These are phyloP conservation scores for Apiospora phragmitis DNA, from an alignment of 2,329 filamentous ascomycete genomes.

Conservation along the genomic window DNA sequence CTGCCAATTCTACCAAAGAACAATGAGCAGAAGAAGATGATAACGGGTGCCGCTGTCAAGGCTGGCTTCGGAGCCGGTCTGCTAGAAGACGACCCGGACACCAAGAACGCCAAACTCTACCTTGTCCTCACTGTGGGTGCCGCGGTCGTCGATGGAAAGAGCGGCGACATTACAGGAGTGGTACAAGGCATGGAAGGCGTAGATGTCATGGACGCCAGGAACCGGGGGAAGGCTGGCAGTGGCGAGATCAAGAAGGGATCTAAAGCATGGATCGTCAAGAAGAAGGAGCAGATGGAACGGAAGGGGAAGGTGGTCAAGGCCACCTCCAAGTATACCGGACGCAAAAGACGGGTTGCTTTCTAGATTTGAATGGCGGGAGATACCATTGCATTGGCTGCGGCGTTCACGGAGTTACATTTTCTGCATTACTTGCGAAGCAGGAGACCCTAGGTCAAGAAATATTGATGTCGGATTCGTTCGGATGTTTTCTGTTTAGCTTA, in stretches of 20 bases:
- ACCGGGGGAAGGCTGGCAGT: slow-evolving; percentile 48
- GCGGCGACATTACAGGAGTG: slow-evolving; percentile 85
- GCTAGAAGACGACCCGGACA: slow-evolving; percentile 91
- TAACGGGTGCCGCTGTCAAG: slow-evolving; percentile 83
- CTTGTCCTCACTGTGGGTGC: slow-evolving; percentile 88
- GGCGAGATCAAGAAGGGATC: slow-evolving; percentile 73
- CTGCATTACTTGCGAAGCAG: background rate
- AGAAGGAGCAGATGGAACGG: slow-evolving; percentile 90
- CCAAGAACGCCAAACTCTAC: slow-evolving; percentile 97
- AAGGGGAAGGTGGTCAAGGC: slow-evolving; percentile 95
- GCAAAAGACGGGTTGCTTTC: slow-evolving; percentile 80
- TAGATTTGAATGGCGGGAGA: slow-evolving; percentile 37
- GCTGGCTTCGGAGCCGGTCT: slow-evolving; percentile 95
- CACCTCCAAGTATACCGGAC: slow-evolving; percentile 89
- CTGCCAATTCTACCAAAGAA: slow-evolving; percentile 98
- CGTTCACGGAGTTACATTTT: slow-evolving; percentile 7
- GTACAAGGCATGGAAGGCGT: slow-evolving; percentile 88
- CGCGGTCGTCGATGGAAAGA: slow-evolving; percentile 45
- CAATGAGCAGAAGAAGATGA: slow-evolving; percentile 87
- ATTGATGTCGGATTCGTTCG: background rate
- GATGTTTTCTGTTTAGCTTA: background rate
- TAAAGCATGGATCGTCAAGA: slow-evolving; percentile 80
- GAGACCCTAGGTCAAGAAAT: background rate
- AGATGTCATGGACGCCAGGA: slow-evolving; percentile 73
- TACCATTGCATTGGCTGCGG: slow-evolving; percentile 23